Evolutionary conservation across 768 basidiomycete genomes (phyloP), one percentile per base, ranked within the genome.

Genomic region (Tylopilus felleus): DNA sequence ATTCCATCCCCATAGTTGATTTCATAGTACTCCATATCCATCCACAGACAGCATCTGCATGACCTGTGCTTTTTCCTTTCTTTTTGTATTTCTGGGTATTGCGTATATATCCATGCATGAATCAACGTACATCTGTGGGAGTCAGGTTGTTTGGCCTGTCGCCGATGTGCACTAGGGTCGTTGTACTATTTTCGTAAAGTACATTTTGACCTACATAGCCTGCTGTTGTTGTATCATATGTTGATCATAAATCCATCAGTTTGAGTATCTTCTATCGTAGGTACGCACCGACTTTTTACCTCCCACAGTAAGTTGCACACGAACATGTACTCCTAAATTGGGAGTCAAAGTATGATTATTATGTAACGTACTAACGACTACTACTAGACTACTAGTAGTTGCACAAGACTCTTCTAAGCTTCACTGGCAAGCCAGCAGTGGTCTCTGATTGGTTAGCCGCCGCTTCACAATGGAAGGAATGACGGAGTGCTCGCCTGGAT

Each of bases 41-140:
- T 21, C 44, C 45, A 57, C 51, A 48, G 47, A 52, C 43, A 45
- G 57, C 57, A 68, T 61, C 51, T 49, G 39, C 36, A 42, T 16
- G 22, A 27, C 45, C 19, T 21, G 17, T 46, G 16, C 38, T 43
- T 19, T 17, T 13, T 29, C 35, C 36, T 33, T 16, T 35, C 40
- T 29, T 42, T n/a, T 35, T 65, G 65, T 67, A 65, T 57, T 33
- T 56, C 51, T 55, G 63, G 65, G 55, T 52, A 53, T 54, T 28
- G 43, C 43, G 36, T 55, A 53, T 65, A 65, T 65, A 67, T 65
- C 65, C 63, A 31, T 56, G 54, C 60, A 59, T 56, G 25, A 51
- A 50, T 51, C 31, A 35, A 40, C 39, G 13, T 49, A 45, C 64
- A 53, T 43, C 47, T 52, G 44, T 53, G 49, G 52, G 48, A 47